These are phyloP conservation scores for Nicotiana obtusifolia DNA, from an alignment of 257 asterid genomes.

Conservation along the genomic window DNA sequence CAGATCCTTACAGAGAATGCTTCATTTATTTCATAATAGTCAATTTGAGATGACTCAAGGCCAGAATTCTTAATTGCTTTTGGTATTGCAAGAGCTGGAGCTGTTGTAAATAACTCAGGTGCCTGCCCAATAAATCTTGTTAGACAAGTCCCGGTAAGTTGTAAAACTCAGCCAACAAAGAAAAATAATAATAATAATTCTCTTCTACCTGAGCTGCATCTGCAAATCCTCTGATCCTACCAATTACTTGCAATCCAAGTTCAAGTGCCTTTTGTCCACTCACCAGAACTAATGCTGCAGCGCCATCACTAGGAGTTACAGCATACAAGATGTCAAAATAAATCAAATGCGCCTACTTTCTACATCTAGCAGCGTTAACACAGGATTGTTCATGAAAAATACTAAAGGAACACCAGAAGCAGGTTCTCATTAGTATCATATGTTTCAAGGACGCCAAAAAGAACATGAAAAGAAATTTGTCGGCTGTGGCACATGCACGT, in stretches of 20 bases:
- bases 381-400: background rate
- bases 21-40: constrained; percentile 86
- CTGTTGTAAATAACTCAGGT: constrained; percentile 85
- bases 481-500: background rate
- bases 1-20: constrained; percentile 76
- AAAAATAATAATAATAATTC: background rate
- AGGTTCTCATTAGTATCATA: background rate
- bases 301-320: constrained; percentile 56
- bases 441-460: background rate
- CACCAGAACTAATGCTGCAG: constrained; percentile 89
- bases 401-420: background rate
- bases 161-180: constrained; percentile 2
- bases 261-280: constrained; percentile 72
- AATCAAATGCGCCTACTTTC: background rate
- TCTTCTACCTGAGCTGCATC: constrained; percentile 87
- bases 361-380: background rate
- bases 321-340: background rate
- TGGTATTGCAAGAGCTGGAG: constrained; percentile 96
- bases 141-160: constrained; percentile 4
- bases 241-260: constrained; percentile 71
- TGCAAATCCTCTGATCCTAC: constrained; percentile 79
- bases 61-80: constrained; percentile 81
- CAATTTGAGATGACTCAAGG: constrained; percentile 59
- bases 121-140: constrained; percentile 53
- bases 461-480: background rate